phyloP scores from a whole-genome alignment of 2,329 filamentous ascomycete genomes.

The Exophiala sp. region DNA sequence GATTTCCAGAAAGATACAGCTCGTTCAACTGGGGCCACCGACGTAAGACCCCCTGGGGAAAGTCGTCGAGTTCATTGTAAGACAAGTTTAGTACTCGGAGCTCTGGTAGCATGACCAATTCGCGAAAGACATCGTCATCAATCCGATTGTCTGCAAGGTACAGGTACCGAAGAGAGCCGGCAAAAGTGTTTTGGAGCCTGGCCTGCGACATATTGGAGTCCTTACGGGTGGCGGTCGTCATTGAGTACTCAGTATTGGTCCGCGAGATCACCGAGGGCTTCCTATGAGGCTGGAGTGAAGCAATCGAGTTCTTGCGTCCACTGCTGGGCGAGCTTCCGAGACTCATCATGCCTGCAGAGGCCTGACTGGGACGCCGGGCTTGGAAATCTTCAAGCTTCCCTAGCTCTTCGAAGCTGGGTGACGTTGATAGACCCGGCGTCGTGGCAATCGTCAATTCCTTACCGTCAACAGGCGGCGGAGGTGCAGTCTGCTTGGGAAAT shows the following conservation, averaged over 20 bases:
- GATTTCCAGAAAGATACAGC: constrained; percentile 91
- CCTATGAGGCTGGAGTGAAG: constrained; percentile 72
- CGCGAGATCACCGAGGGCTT: constrained; percentile 80
- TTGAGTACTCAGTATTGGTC: constrained; percentile 52
- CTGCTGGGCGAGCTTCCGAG: constrained; percentile 65
- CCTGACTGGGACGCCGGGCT: constrained; percentile 73
- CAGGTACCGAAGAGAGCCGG: constrained; percentile 73
- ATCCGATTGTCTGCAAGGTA: constrained; percentile 91
- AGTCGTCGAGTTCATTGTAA: constrained; percentile 89
- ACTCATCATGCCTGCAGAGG: constrained; percentile 67
- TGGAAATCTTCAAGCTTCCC: constrained; percentile 58
- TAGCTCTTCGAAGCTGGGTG: constrained; percentile 73
- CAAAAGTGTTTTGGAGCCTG: constrained; percentile 77
- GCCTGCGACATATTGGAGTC: constrained; percentile 75
- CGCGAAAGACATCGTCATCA: constrained; percentile 91
- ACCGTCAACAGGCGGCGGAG: constrained; percentile 60
- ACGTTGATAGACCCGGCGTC: constrained; percentile 50
- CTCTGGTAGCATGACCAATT: constrained; percentile 75
- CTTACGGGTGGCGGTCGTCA: constrained; percentile 61
- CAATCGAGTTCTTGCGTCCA: constrained; percentile 73
- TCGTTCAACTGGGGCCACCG: constrained; percentile 87
- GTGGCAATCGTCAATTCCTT: constrained; percentile 40
- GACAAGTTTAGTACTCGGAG: constrained; percentile 85
- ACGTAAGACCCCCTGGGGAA: constrained; percentile 80
- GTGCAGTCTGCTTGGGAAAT: constrained; percentile 73